Percentiles rank a stretch among this genome's conserved stretches.
Conservation (phyloP, 2,329 filamentous ascomycete genomes). For the Aureobasidium sp. region DNA sequence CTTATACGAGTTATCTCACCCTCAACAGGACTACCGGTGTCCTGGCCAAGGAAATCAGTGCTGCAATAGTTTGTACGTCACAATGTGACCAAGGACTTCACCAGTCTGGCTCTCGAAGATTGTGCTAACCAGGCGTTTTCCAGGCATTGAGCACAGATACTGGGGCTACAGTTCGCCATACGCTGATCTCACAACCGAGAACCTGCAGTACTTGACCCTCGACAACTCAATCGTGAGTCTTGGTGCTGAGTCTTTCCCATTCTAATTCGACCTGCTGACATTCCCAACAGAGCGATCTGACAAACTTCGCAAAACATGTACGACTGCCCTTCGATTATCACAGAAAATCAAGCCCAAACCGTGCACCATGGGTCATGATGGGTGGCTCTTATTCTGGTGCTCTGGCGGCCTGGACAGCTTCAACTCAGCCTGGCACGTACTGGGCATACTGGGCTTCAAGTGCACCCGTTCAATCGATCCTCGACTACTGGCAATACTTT, state of each 20-base stretch:
- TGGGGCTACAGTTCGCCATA: conserved; percentile 50
- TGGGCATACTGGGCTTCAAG: conserved; percentile 52
- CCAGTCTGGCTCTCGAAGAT: not conserved
- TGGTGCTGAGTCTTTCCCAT: fast-evolving
- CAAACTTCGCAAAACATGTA: conserved; percentile 45
- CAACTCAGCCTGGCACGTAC: conserved; percentile 45
- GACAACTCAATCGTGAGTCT: conserved; percentile 37
- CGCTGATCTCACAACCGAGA: conserved; percentile 41
- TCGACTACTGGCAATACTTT: conserved; percentile 52
- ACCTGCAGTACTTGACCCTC: conserved; percentile 46
- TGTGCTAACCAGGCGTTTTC: not conserved
- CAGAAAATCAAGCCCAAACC: conserved; percentile 39
- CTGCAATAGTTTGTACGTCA: conserved; percentile 40
- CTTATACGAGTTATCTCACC: conserved; percentile 38
- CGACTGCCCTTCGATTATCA: conserved; percentile 45
- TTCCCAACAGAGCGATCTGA: conserved; percentile 35
- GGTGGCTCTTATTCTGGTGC: conserved; percentile 51
- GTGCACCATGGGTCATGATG: conserved; percentile 48
- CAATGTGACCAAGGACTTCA: not conserved
- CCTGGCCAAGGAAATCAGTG: conserved; percentile 44
- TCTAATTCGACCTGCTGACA: not conserved
- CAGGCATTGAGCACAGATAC: conserved; percentile 47
- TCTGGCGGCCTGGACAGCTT: conserved; percentile 45
- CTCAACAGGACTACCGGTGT: conserved; percentile 42
- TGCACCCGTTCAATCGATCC: conserved; percentile 46